These are phyloP conservation scores for Apiospora koreana DNA, from an alignment of 2,329 filamentous ascomycete species.

Conservation along the genomic window DNA sequence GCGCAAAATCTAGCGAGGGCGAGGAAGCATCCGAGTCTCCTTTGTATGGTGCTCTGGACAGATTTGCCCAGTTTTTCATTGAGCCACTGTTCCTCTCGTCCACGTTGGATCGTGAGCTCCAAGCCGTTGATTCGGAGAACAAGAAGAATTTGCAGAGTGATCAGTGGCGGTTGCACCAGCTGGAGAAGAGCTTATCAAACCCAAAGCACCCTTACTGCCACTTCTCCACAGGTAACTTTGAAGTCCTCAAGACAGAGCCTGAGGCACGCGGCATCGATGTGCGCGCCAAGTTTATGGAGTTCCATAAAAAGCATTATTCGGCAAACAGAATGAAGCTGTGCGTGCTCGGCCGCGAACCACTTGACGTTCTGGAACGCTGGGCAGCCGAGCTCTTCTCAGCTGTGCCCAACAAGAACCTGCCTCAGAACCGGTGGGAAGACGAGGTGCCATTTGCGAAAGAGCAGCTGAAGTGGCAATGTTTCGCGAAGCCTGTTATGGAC, in stretches of 20 bases:
- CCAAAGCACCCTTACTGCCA: conserved; percentile 86
- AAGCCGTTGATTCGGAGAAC: conserved; percentile 91
- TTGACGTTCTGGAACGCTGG: conserved; percentile 84
- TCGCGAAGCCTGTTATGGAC: conserved; percentile 91
- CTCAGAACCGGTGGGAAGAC: conserved; percentile 63
- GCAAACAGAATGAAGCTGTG: conserved; percentile 93
- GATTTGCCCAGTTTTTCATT: conserved; percentile 94
- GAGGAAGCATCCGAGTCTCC: conserved; percentile 56
- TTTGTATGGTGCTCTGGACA: conserved; percentile 80
- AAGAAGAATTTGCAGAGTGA: conserved; percentile 97
- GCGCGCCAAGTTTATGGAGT: conserved; percentile 87
- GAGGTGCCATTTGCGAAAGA: conserved; percentile 51
- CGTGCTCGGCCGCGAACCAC: conserved; percentile 76
- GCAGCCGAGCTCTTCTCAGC: conserved; percentile 79
- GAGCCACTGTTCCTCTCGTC: conserved; percentile 82
- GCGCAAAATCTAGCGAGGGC: conserved; percentile 70
- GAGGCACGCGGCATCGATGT: conserved; percentile 81
- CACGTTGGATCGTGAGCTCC: conserved; percentile 83
- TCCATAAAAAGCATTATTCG: conserved; percentile 87
- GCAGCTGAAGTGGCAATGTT: conserved; percentile 68
- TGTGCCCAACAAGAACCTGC: conserved; percentile 79
- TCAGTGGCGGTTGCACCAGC: conserved; percentile 81
- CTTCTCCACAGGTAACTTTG: conserved; percentile 87
- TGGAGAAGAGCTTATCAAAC: conserved; percentile 87
- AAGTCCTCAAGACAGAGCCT: conserved; percentile 81